Percentiles rank a stretch among this genome's conserved stretches.
These are phyloP conservation scores for Penicillium sclerotigenum DNA, from an alignment of 2,329 filamentous ascomycete genomes.

Conservation along the genomic window DNA sequence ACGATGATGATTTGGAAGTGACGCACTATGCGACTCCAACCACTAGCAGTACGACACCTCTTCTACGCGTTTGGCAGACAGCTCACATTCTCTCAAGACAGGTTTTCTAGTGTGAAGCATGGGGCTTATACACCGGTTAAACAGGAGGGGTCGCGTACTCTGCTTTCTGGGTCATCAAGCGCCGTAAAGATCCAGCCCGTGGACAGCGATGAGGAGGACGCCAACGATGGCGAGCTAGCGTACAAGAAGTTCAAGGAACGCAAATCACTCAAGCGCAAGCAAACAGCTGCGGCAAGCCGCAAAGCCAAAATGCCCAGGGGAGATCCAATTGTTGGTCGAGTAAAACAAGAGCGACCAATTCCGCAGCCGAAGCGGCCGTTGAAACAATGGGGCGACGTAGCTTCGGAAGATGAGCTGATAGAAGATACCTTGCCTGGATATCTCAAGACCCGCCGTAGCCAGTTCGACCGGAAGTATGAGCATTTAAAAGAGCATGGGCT, in stretches of 20 bases:
- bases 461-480: constrained; percentile 63
- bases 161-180: constrained; percentile 11
- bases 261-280: constrained; percentile 54
- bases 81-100: constrained; percentile 20
- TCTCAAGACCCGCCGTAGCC: constrained; percentile 62
- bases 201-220: constrained; percentile 31
- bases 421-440: constrained; percentile 68
- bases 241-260: constrained; percentile 65
- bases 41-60: constrained; percentile 13
- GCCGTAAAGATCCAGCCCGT: constrained; percentile 24
- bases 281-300: constrained; percentile 47
- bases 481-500: constrained; percentile 65
- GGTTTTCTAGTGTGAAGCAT: neutral
- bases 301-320: constrained; percentile 45
- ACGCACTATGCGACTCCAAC: constrained; percentile 22
- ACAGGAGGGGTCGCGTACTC: neutral
- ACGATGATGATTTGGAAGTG: constrained; percentile 46
- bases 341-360: constrained; percentile 28
- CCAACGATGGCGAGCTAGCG: constrained; percentile 43
- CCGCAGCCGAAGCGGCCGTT: constrained; percentile 29
- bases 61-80: constrained; percentile 11
- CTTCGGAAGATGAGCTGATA: constrained; percentile 54
- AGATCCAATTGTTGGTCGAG: constrained; percentile 39
- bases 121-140: constrained; percentile 3
- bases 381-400: constrained; percentile 45